These are phyloP conservation scores for Biscutella laevigata DNA, from an alignment of 441 rosid species.

Conservation along the genomic window DNA sequence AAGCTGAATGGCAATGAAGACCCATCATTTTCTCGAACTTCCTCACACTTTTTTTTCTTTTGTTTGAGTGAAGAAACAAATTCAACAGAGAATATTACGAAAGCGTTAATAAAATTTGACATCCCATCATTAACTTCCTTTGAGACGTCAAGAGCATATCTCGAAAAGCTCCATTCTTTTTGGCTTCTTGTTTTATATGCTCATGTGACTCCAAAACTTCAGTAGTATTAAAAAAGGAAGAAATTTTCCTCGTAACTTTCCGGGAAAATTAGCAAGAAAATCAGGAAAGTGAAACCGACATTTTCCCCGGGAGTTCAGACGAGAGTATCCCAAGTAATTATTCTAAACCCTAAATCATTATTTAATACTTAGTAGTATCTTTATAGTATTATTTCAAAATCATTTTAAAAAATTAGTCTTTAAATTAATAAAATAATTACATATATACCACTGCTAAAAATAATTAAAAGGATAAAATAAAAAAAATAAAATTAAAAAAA, in stretches of 20 bases:
- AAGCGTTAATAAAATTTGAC: not conserved
- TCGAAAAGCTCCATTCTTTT: constrained; percentile 27
- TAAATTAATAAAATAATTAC: no score
- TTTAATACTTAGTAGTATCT: no score
- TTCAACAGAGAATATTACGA: constrained; percentile 3
- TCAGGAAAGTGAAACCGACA: constrained; percentile 21
- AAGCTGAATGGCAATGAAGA: constrained; percentile 32
- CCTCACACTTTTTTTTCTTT: not conserved
- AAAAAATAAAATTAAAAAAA: no score
- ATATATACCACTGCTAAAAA: no score
- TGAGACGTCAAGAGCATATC: constrained; percentile 20
- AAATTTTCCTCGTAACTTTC: constrained; percentile 4
- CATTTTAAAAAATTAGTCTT: no score
- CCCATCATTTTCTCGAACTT: constrained; percentile 33
- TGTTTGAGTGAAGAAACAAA: constrained; percentile 14
- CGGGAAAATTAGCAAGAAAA: constrained; percentile 12
- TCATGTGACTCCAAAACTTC: constrained; percentile 9
- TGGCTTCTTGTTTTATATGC: constrained; percentile 14
- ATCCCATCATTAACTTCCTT: constrained; percentile 18
- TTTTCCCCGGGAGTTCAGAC: constrained; percentile 24
- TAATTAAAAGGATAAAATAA: no score
- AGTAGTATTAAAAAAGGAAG: not conserved
- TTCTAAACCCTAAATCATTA: not conserved
- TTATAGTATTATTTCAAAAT: no score
- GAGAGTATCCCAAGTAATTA: not conserved